Evolutionary conservation across 140 eudicot genomes (phyloP), one percentile per base, ranked within the genome.

Genomic region (Anethum foeniculum): DNA sequence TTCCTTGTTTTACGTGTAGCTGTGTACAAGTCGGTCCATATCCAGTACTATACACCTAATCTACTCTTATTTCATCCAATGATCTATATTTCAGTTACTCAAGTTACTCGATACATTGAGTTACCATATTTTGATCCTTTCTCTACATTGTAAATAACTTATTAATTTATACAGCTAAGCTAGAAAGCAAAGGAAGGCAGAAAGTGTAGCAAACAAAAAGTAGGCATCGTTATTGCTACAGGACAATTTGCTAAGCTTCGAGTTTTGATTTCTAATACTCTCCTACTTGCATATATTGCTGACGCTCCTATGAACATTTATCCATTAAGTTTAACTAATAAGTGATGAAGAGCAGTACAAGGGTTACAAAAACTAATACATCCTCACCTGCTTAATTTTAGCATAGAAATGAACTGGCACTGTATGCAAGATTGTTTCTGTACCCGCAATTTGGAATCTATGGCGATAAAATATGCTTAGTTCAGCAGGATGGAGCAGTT

Each of bases 401-500:
- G 88, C 85, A 88, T 86, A 89, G 16, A 92, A 78, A 84, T 87
- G 90, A 79, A 82, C 86, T 75, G 93, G 92, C 79, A 80, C 88
- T 81, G 84, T 81, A 46, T 73, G 86, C 64, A 46, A 39, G 80
- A 77, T 81, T 69, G 82, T 80, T 84, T 84, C 90, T 68, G 84
- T 78, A 64, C 81, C 92, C 76, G 76, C 69, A 68, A 64, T 83
- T 74, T 72, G 86, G 51, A 86, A 86, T 85, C 87, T 85, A 71
- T 85, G 88, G 62, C 92, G 85, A 82, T 84, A 90, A 88, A 88
- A 95, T 65, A 85, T 79, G 88, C 85, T 84, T 60, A 89, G 60
- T 80, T 89, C 97, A 85, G 89, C 84, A 60, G 97, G 96, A 73
- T 91, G 91, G 81, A 95, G 75, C 71, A 92, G 71, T 10, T 85